Conservation (phyloP, 2,329 filamentous ascomycete genomes). For the Hortaea sp. region DNA sequence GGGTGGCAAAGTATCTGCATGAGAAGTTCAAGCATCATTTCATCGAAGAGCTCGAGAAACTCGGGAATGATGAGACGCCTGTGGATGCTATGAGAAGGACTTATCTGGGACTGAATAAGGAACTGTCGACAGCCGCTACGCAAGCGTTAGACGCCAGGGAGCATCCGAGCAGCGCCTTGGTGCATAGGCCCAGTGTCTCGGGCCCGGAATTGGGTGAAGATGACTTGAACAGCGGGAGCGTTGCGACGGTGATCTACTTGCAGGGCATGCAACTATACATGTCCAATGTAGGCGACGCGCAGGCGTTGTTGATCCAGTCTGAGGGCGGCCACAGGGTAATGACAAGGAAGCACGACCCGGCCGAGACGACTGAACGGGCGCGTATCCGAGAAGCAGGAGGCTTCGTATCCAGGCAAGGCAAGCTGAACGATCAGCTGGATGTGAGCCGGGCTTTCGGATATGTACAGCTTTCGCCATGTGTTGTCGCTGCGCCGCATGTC, state of each 20-base stretch:
- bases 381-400: conserved; percentile 91
- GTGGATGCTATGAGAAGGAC: conserved; percentile 75
- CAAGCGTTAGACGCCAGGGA: conserved; percentile 69
- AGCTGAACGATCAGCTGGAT: conserved; percentile 80
- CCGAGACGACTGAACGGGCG: conserved; percentile 70
- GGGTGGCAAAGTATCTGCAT: conserved; percentile 91
- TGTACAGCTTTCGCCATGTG: conserved; percentile 80
- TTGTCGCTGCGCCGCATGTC: conserved; percentile 83
- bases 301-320: conserved; percentile 88
- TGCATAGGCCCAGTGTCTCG: conserved; percentile 61
- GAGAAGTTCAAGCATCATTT: conserved; percentile 90
- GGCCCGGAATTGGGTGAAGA: conserved; percentile 76
- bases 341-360: conserved; percentile 87
- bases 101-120: conserved; percentile 86
- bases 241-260: conserved; percentile 84
- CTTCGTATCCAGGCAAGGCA: conserved; percentile 89
- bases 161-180: conserved; percentile 35
- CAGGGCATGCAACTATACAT: conserved; percentile 85
- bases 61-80: conserved; percentile 61
- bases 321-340: conserved; percentile 75
- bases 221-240: conserved; percentile 79
- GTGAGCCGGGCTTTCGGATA: conserved; percentile 95
- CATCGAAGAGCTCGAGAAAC: conserved; percentile 64
- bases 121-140: conserved; percentile 74
- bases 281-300: conserved; percentile 89